A percentile compares a stretch with the other conserved stretches of the same genome.
Conservation (phyloP, 2,329 filamentous ascomycete genomes). For the Kalmusia sp. region DNA sequence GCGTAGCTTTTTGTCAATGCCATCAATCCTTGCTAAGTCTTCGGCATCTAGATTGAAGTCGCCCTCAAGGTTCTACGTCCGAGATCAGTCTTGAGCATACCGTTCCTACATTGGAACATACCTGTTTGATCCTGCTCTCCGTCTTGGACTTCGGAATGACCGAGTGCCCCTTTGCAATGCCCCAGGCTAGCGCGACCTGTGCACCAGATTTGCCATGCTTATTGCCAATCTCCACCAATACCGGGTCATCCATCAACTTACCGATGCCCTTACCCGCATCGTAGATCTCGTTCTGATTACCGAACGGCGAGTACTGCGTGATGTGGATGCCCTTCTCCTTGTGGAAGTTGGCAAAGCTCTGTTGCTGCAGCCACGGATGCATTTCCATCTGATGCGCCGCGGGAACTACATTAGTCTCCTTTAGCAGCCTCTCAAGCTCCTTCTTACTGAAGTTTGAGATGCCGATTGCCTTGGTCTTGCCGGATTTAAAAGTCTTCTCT, state of each 20-base stretch:
- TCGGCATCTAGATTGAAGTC: conserved; percentile 75
- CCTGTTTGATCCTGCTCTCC: conserved; percentile 32
- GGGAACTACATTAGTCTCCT: conserved; percentile 39
- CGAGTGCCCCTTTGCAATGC: conserved; percentile 67
- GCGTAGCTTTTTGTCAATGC: conserved; percentile 66
- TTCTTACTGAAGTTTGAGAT: conserved; percentile 43
- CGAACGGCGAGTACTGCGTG: conserved; percentile 43
- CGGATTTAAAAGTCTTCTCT: conserved; percentile 45
- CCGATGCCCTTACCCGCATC: conserved; percentile 35
- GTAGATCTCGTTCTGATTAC: conserved; percentile 44
- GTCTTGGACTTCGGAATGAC: conserved; percentile 46
- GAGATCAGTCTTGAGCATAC: too few species aligned
- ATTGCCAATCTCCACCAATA: conserved; percentile 71
- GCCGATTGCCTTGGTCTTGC: conserved; percentile 41
- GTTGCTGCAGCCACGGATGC: conserved; percentile 41
- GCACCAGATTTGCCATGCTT: conserved; percentile 73
- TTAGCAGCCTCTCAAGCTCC: conserved; percentile 61
- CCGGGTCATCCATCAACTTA: conserved; percentile 57
- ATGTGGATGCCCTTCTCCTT: conserved; percentile 40
- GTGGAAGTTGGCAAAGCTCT: conserved; percentile 33
- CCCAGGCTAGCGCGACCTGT: conserved; percentile 88
- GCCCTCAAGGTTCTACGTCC: conserved; percentile 53
- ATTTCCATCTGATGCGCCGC: conserved; percentile 41
- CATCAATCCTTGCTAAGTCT: conserved; percentile 70
- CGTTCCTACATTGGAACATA: too few species aligned